Conservation (phyloP, 1,284 basidiomycete genomes). For the Thecaphora frezii region DNA sequence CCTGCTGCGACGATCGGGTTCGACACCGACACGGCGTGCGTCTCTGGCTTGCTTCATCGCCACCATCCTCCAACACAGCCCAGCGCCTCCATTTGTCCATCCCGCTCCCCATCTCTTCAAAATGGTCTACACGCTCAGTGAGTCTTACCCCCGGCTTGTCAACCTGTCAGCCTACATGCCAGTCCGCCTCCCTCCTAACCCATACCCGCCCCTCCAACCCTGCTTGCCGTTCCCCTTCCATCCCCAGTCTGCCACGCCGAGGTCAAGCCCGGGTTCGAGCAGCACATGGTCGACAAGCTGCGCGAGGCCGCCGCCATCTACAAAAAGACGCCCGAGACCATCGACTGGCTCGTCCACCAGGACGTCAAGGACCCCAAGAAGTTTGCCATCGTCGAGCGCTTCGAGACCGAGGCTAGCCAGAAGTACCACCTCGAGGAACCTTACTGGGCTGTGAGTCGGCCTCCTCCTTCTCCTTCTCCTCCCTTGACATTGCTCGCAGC, state of each 20-base stretch:
- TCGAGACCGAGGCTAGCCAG: constrained; percentile 13
- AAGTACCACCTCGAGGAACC: constrained; percentile 18
- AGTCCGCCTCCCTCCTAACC: not conserved
- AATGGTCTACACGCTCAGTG: not conserved
- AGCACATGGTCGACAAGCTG: constrained; percentile 12
- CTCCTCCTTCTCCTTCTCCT: not conserved
- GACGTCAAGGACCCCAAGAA: constrained; percentile 6
- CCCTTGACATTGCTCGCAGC: not conserved
- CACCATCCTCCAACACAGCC: too few species aligned
- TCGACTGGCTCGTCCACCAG: constrained; percentile 17
- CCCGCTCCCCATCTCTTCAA: too few species aligned
- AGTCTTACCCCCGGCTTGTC: not conserved
- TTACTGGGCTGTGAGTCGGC: not conserved
- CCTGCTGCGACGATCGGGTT: too few species aligned
- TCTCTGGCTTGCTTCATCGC: too few species aligned
- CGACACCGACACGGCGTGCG: too few species aligned
- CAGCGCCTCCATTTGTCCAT: too few species aligned
- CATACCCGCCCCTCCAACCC: not conserved
- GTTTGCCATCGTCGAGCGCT: constrained; percentile 20
- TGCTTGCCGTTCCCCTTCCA: too few species aligned
- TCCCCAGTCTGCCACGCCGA: constrained; percentile 8
- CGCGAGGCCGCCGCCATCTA: constrained; percentile 9
- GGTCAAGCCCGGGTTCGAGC: constrained; percentile 13
- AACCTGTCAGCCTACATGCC: not conserved
- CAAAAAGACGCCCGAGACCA: constrained; percentile 13